Base-by-base conservation (phyloP, 306 rosid genomes). In the Vicia villosa region DNA sequence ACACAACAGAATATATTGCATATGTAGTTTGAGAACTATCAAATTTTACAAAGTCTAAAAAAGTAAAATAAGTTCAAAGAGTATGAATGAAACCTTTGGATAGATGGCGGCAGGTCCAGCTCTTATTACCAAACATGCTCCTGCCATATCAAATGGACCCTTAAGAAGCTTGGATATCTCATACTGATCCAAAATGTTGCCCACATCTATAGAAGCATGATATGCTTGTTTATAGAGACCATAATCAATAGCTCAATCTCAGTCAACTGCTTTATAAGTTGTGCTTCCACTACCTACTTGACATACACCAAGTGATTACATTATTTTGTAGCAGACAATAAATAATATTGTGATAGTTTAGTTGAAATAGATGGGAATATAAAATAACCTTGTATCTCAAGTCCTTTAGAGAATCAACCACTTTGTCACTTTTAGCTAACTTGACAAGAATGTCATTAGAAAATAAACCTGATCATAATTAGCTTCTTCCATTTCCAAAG, bases 181-280 rank as follows among this genome's bases (percentile, higher is more conserved):
- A 32, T 91, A 91, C 24, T 82, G 82, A 76, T 88, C 86, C 76
- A 88, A 77, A 85, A 86, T 71, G 75, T 87, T 86, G 74, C 81
- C 79, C 32, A 80, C 91, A 63, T 82, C 91, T 62, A 87, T 37
- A 70, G 97, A 86, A 73, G 93, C 82, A 73, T 82, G 80, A 57
- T 88, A 91, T 28, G 97, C 97, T 81, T 83, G 92, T 75, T 82
- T 85, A 74, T 88, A 88, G 38, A 91, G 88, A 67, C 91, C 91
- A 63, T 67, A 82, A 70, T 86, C 79, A 77, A 91, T 81, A 55
- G 84, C 93, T 91, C 86, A 66, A 63, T 75, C 74, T 88, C 96
- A 34, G 89, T 88, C 74, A 91, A 77, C 52, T 88, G 88, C 6
- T 83, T 82, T 73, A 91, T 88, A 74, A 91, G 73, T 75, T 88